phyloP scores from a whole-genome alignment of 1,284 basidiomycete species.

The Trichosporon sp. region DNA sequence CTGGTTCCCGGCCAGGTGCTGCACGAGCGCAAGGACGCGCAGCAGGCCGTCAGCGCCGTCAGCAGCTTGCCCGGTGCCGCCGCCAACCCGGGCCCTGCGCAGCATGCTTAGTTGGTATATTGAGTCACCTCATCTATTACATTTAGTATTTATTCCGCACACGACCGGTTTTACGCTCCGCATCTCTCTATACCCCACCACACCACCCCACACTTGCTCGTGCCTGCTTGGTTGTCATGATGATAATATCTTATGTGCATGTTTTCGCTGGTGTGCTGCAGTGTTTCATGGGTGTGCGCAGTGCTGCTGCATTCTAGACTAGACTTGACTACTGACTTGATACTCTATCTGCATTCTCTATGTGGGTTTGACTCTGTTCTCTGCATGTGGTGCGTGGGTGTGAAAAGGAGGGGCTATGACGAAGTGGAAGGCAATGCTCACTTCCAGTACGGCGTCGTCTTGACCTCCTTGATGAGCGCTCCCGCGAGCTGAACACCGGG shows the following conservation, averaged over 20 bases:
- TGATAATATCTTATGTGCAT: slow-evolving; percentile 1
- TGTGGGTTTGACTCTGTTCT: background rate
- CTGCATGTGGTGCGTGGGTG: background rate
- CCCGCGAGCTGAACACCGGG: slow-evolving; percentile 67
- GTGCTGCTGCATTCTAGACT: background rate
- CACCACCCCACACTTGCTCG: background rate
- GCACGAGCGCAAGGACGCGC: background rate
- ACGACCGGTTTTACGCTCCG: background rate
- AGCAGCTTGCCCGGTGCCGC: background rate
- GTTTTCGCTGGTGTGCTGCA: background rate
- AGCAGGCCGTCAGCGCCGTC: background rate
- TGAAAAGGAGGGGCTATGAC: too few species aligned
- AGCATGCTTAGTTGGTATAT: background rate
- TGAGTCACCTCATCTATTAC: too few species aligned
- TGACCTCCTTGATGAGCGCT: slow-evolving; percentile 55
- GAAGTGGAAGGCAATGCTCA: too few species aligned
- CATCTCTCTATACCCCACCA: background rate
- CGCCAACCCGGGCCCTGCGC: background rate
- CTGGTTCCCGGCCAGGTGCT: background rate
- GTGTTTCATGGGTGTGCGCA: too few species aligned
- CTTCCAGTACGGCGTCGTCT: slow-evolving; percentile 1
- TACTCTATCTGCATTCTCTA: background rate
- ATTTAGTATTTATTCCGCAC: background rate
- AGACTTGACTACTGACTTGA: background rate
- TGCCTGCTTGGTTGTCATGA: background rate